These are phyloP conservation scores for Termitomyces sp. DNA, from an alignment of 768 basidiomycete genomes.

Conservation along the genomic window DNA sequence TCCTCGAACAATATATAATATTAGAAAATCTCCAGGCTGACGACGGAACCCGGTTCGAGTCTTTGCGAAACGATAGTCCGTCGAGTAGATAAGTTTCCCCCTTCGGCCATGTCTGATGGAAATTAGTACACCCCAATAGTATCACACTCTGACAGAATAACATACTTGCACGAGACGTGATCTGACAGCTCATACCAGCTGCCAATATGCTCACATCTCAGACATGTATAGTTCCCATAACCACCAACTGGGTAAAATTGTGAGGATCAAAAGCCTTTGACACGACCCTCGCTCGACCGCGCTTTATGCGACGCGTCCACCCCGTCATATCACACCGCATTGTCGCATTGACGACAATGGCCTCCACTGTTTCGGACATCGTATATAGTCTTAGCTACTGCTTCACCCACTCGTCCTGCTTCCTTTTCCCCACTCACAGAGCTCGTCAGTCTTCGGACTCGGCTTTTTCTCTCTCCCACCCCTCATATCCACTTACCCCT, in stretches of 20 bases:
- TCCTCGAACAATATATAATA: not conserved
- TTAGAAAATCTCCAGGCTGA: not conserved
- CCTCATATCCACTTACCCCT: too few relatives aligned
- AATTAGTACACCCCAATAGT: not conserved
- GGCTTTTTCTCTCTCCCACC: too few relatives aligned
- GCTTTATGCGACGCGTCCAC: too few relatives aligned
- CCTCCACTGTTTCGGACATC: too few relatives aligned
- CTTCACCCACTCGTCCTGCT: too few relatives aligned
- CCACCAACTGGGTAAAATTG: not conserved
- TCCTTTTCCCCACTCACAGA: too few relatives aligned
- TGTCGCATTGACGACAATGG: too few relatives aligned
- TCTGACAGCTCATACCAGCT: not conserved
- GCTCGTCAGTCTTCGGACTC: too few relatives aligned
- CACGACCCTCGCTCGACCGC: too few relatives aligned
- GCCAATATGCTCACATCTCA: not conserved
- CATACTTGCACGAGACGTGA: not conserved
- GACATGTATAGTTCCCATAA: not conserved
- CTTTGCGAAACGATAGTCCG: not conserved
- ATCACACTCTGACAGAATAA: not conserved
- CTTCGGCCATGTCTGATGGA: not conserved
- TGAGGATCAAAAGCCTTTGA: too few relatives aligned
- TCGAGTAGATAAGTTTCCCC: not conserved
- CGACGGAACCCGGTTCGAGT: not conserved
- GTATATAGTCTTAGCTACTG: too few relatives aligned
- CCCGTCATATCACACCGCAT: too few relatives aligned